Evolutionary conservation across 2,329 filamentous ascomycete species (phyloP), one percentile per base, ranked within the genome.

Genomic region (Xenosphaeropsis pyriputrescens): DNA sequence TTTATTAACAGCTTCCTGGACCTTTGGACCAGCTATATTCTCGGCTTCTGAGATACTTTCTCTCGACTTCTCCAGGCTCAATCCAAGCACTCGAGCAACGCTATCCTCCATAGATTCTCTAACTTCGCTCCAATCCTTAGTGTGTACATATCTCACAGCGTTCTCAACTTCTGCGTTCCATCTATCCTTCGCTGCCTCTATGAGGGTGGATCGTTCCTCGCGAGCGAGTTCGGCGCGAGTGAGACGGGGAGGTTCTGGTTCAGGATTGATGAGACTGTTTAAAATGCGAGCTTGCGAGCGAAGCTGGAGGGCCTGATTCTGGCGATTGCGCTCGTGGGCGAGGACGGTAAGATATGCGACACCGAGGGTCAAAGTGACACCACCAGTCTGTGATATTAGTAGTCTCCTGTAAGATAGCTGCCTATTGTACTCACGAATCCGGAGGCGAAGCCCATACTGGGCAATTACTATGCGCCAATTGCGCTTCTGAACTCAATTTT

Each of bases 131-230:
- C 78, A 85, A 55, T 81, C 72, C 43, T 70, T 75, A 26, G 60
- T 66, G 58, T 85, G 74, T 40, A 74, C 70, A 67, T 73, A 79
- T 41, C 65, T 66, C 39, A 81, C 78, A 37, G 78, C 67, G 43
- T 66, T 65, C 55, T 79, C 70, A 29, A 89, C 58, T 57, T 89
- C 82, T 36, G 68, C 58, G 56, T 91, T 89, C 83, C 83, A 89
- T 42, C 72, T 65, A 50, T 83, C 78, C 63, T 89, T 89, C 49
- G 78, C 67, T 29, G 72, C 63, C 53, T 86, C 80, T 38, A 75
- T 54, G 36, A 82, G 61, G 35, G 67, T 65, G 18, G 68, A 65
- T 43, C 69, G 63, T 47, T 71, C 63, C 37, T 68, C 58, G 29
- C 64, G 61, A 34, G 67, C 64, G 30, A 64, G 55, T 50, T 72